A percentile compares a stretch with the other conserved stretches of the same genome.
Evolutionary conservation across 257 asterid species (phyloP).

Genomic region (Solanum virginianum): DNA sequence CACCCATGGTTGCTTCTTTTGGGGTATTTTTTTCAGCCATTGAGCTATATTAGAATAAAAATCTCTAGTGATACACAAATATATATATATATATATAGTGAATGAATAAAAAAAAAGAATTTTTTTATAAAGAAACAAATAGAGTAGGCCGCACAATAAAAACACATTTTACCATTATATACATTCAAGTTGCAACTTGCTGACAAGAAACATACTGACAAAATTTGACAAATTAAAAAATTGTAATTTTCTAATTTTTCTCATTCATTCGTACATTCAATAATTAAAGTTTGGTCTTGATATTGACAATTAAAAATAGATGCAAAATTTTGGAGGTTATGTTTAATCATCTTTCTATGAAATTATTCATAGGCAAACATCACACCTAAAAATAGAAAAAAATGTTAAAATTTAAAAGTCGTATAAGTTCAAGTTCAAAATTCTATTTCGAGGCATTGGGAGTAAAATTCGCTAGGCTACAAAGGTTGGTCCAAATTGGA

Average conservation of each 20-base stretch:
- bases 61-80: not conserved
- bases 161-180: not conserved
- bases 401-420: too few species aligned
- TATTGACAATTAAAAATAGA: too few species aligned
- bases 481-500: too few species aligned
- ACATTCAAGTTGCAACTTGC: not conserved
- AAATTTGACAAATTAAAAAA: not conserved
- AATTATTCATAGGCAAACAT: too few species aligned
- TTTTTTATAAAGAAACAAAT: not conserved
- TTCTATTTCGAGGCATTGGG: too few species aligned
- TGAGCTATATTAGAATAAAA: not conserved
- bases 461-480: too few species aligned
- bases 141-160: not conserved
- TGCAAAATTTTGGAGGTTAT: too few species aligned
- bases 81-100: not conserved
- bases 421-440: too few species aligned
- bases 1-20: not conserved
- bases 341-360: too few species aligned
- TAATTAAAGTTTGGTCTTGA: not conserved
- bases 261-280: not conserved
- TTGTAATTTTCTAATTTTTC: not conserved
- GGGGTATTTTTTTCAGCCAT: not conserved
- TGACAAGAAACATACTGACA: not conserved
- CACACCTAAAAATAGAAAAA: too few species aligned
- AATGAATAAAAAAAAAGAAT: not conserved